Evolutionary conservation across 176 grass and related monocot species (phyloP).

Genomic region (Triticum turgidum): DNA sequence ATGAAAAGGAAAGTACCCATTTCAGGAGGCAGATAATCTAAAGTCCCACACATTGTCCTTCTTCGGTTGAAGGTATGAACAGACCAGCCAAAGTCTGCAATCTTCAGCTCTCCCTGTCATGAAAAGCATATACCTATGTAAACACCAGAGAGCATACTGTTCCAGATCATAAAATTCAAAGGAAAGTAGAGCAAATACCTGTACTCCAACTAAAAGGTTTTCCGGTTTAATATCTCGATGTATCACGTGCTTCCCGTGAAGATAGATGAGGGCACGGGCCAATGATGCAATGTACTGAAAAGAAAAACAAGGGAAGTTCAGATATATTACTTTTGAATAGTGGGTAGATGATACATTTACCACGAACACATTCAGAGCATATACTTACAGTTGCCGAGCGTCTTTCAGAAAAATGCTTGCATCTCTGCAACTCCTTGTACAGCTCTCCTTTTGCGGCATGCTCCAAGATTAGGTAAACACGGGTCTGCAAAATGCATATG

Average conservation of each 20-base stretch:
- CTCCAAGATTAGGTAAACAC: slow-evolving; percentile 92
- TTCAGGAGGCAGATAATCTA: slow-evolving; percentile 97
- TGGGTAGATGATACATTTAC: slow-evolving; percentile 3
- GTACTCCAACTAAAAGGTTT: slow-evolving; percentile 75
- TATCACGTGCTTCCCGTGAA: slow-evolving; percentile 90
- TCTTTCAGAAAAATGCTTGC: slow-evolving; percentile 77
- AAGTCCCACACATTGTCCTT: slow-evolving; percentile 85
- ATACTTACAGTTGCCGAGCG: slow-evolving; percentile 79
- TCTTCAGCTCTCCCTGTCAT: slow-evolving; percentile 82
- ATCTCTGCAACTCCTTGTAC: slow-evolving; percentile 92
- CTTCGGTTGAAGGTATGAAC: slow-evolving; percentile 90
- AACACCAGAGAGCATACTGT: background rate
- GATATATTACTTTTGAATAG: slow-evolving; percentile 12
- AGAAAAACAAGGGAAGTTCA: background rate
- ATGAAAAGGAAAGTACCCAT: slow-evolving; percentile 70
- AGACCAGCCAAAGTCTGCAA: slow-evolving; percentile 99
- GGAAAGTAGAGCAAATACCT: slow-evolving; percentile 44
- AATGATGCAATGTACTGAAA: slow-evolving; percentile 84
- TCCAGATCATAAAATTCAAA: background rate
- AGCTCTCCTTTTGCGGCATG: slow-evolving; percentile 93
- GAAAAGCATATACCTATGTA: slow-evolving; percentile 25
- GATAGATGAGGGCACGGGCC: slow-evolving; percentile 75
- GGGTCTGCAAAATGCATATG: slow-evolving; percentile 44
- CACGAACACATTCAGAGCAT: background rate
- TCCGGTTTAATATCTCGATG: slow-evolving; percentile 98